Conservation (phyloP, 345 rosid genomes). For the Arabis hirsuta region DNA sequence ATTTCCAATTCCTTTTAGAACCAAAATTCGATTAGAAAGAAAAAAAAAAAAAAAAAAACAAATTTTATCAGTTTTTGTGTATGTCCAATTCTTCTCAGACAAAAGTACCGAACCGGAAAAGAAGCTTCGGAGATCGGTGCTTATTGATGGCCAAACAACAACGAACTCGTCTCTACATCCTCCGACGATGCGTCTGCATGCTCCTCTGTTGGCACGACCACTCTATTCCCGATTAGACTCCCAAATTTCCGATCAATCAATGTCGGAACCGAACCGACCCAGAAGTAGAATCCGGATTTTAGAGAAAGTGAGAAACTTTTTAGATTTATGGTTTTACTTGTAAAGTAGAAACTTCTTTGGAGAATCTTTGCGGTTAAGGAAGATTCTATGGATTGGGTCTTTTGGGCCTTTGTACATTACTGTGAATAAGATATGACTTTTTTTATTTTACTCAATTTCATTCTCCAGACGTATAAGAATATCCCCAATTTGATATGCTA, state of each 20-base stretch:
- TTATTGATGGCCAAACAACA: conserved; percentile 72
- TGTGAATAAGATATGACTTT: not conserved
- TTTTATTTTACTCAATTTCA: too few species aligned
- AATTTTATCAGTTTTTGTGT: not conserved
- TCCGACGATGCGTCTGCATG: conserved; percentile 82
- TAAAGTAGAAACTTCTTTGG: not conserved
- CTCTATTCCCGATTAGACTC: conserved; percentile 37
- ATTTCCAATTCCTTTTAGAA: not conserved
- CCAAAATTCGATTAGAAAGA: not conserved
- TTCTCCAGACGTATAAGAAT: too few species aligned
- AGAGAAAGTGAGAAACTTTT: not conserved
- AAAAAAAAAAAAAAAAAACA: not conserved
- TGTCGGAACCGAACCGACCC: not conserved
- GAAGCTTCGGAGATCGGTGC: conserved; percentile 53
- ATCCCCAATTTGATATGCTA: too few species aligned
- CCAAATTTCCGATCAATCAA: not conserved
- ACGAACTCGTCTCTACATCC: conserved; percentile 75
- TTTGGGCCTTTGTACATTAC: conserved; percentile 12
- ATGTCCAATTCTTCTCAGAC: conserved; percentile 44
- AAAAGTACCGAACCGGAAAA: conserved; percentile 39
- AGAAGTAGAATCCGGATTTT: not conserved
- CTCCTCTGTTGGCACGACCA: conserved; percentile 82
- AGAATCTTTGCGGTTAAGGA: conserved; percentile 20
- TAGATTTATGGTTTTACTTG: not conserved
- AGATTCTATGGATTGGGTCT: not conserved